Evolutionary conservation across 768 basidiomycete species (phyloP).

Genomic region (Trametes cingulata): DNA sequence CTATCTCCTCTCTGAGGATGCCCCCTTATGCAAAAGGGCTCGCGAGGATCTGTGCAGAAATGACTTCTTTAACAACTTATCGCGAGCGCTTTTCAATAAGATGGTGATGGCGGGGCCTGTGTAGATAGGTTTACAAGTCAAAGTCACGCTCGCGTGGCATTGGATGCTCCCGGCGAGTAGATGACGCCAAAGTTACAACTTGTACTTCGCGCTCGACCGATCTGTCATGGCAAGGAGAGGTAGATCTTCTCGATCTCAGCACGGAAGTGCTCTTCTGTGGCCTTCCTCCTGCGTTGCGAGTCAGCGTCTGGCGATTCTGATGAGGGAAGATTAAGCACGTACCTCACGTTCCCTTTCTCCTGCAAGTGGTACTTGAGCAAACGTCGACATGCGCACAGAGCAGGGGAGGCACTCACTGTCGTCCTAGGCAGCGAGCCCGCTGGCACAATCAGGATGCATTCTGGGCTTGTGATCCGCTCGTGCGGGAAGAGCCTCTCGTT

Average conservation of each 20-base stretch:
- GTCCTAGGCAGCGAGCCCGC: slow-evolving; percentile 18
- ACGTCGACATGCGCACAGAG: too few species aligned
- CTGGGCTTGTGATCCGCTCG: slow-evolving; percentile 29
- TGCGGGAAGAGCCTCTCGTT: slow-evolving; percentile 29
- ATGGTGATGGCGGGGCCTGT: too few species aligned
- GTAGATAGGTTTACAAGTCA: too few species aligned
- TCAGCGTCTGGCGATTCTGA: background rate
- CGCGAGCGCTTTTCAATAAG: too few species aligned
- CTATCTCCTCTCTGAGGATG: too few species aligned
- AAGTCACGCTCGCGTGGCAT: too few species aligned
- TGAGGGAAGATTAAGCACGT: background rate
- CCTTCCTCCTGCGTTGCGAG: slow-evolving; percentile 7
- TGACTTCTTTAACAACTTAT: too few species aligned
- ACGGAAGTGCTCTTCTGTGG: slow-evolving; percentile 14
- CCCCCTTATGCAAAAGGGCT: too few species aligned
- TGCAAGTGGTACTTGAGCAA: background rate
- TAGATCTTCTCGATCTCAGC: slow-evolving; percentile 5
- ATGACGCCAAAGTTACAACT: too few species aligned
- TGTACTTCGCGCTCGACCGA: too few species aligned
- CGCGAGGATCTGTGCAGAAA: too few species aligned
- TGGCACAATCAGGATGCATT: slow-evolving; percentile 28
- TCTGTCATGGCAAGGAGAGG: background rate
- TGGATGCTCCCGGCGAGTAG: too few species aligned
- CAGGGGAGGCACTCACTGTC: slow-evolving; percentile 4
- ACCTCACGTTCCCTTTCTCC: slow-evolving; percentile 23